Evolutionary conservation across 2,329 filamentous ascomycete species (phyloP), one percentile per base, ranked within the genome.

Genomic region (Monilinia fructigena): DNA sequence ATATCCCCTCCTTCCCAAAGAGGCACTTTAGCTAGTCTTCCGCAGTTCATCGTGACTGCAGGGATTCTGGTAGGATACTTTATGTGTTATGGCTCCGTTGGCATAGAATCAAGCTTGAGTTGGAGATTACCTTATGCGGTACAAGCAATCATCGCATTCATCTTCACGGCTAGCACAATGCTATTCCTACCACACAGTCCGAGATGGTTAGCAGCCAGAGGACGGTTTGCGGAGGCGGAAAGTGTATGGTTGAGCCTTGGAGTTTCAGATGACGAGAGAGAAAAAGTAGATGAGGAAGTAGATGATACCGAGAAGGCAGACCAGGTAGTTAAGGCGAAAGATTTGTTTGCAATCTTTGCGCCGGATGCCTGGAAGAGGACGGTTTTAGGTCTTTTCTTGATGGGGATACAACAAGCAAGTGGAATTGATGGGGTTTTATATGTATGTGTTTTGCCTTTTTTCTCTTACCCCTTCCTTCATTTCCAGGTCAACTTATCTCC

Each of bases 391-490:
- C 77, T 85, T 0, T 87, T 87, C 68, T 74, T 87, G 63, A 81
- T 88, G 73, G 81, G 79, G 1, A 85, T 87, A 79, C 80, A 85
- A 42, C 86, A 89, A 70, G 76, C 88, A 0, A 83, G 80, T 38
- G 86, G 86, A 0, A 88, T 89, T 60, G 86, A 89, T 69, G 86
- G 83, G 0, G 81, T 89, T 6, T 78, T 87, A 31, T 88, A 86
- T 67, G 84, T 85, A 72, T 73, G 80, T 77, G 12, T 31, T 48
- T 26, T 38, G 47, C 38, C 5, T n/a, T 47, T n/a, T 14, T 42
- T 50, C 47, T 47, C 31, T 42, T 11, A 40, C 42, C 18, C 18
- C 35, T 40, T 68, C 18, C 35, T 40, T 68, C 2, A 20, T 55
- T 54, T 52, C 26, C 40, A 14, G 40, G 12, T 5, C 11, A 42